A percentile compares a stretch with the other conserved stretches of the same genome.
Evolutionary conservation across 1,284 basidiomycete genomes (phyloP).

Genomic region (Apiotrichum laibachii): DNA sequence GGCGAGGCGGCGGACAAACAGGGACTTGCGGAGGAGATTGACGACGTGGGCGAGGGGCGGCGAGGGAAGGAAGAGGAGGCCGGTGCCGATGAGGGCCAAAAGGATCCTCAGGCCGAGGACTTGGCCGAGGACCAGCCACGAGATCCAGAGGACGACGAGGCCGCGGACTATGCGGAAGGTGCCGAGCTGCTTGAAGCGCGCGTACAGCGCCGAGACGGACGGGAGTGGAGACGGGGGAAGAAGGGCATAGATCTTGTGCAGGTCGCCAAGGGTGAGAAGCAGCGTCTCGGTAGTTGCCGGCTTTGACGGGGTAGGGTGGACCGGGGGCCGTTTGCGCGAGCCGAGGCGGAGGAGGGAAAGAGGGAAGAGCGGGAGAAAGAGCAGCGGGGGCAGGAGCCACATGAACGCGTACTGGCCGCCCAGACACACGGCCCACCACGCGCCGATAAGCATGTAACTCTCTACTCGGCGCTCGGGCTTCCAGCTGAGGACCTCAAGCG

Average conservation of each 20-base stretch:
- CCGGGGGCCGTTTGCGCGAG: background rate
- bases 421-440: conserved; percentile 76
- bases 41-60: conserved; percentile 42
- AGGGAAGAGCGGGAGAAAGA: conserved; percentile 40
- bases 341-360: conserved; percentile 51
- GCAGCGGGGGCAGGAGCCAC: conserved; percentile 48
- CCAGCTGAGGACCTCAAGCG: conserved; percentile 65
- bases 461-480: conserved; percentile 60
- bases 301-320: conserved; percentile 32
- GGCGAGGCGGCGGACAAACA: conserved; percentile 36
- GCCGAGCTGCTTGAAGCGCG: conserved; percentile 39
- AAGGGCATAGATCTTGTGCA: conserved; percentile 47
- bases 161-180: conserved; percentile 38
- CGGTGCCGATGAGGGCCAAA: conserved; percentile 41
- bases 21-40: conserved; percentile 40
- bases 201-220: conserved; percentile 26
- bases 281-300: conserved; percentile 65
- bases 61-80: conserved; percentile 46
- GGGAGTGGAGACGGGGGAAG: conserved; percentile 41
- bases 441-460: conserved; percentile 64
- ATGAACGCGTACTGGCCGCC: conserved; percentile 59
- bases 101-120: conserved; percentile 36
- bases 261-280: conserved; percentile 46
- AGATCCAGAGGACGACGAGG: conserved; percentile 43
- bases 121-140: conserved; percentile 43